Conservation (phyloP, 2,329 filamentous ascomycete species). For the Pyrenochaeta sp. region DNA sequence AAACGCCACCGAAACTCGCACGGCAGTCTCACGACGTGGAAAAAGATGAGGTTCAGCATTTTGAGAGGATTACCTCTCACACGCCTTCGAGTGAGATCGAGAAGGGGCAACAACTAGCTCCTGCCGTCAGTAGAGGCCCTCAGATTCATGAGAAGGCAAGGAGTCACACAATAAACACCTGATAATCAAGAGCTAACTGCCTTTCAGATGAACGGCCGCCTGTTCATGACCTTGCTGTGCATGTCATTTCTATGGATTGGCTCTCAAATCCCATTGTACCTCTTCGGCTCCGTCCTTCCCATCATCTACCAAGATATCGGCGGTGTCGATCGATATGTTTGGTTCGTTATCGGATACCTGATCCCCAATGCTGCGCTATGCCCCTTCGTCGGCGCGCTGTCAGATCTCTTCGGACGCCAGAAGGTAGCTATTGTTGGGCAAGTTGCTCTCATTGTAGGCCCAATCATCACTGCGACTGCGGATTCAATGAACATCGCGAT, state of each 20-base stretch:
- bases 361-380: constrained; percentile 66
- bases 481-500: constrained; percentile 43
- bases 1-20: constrained; percentile 1
- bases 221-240: constrained; percentile 64
- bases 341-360: constrained; percentile 61
- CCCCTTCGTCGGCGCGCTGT: constrained; percentile 67
- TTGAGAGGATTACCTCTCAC: constrained; percentile 24
- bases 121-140: constrained; percentile 22
- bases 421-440: constrained; percentile 44
- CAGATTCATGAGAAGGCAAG: constrained; percentile 37
- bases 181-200: neutral
- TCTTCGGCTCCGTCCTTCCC: constrained; percentile 53
- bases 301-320: constrained; percentile 69
- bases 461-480: constrained; percentile 40
- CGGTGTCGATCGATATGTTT: constrained; percentile 67
- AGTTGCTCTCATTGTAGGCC: constrained; percentile 49
- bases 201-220: constrained; percentile 45
- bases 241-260: constrained; percentile 70
- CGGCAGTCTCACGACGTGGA: constrained; percentile 16
- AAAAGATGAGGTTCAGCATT: constrained; percentile 17
- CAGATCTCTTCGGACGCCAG: constrained; percentile 44
- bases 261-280: constrained; percentile 65
- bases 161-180: neutral
- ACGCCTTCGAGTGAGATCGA: constrained; percentile 31
- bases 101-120: constrained; percentile 20